Evolutionary conservation across 2,329 filamentous ascomycete genomes (phyloP), one percentile per base, ranked within the genome.

Genomic region (Penicillium sp.): DNA sequence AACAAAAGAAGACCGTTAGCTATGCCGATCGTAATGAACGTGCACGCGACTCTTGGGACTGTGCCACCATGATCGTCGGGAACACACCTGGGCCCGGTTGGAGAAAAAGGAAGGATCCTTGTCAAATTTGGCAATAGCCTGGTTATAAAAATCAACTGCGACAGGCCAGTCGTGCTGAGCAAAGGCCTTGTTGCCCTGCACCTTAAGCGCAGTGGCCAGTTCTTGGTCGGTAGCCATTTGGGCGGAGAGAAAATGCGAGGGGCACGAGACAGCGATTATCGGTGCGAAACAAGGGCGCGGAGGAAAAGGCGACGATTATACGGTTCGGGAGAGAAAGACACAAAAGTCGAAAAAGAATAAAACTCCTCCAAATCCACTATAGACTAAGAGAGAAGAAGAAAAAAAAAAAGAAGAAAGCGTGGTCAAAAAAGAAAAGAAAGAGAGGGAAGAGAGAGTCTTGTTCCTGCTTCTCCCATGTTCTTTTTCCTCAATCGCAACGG

Each of bases 161-260:
- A 83, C 80, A 12, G 84, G 85, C 89, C 90, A 99, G 80, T 97
- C 89, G 70, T 96, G 91, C 33, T 86, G 82, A 56, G 87, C 86
- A 78, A 97, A 97, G 53, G 92, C 92, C 71, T 93, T 90, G 78
- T 99, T 99, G 74, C 94, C 94, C 77, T 95, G 85, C 76, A 95
- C 89, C 81, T 99, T 99, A 68, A 96, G 81, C 72, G 88, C 89
- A 66, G 87, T 84, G 52, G 93, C 93, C 75, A 90, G 86, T 74
- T 90, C 87, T 69, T 73, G 66, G 52, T 78, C 76, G 52, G 76
- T 73, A 63, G 75, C 75, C 75, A 78, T 79, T 48, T 61, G 55
- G 55, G 64, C 53, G 55, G 63, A 51, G 59, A 50, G 51, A 55
- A 57, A 57, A 57, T 15, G 50, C 43, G 64, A 63, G 59, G 63